phyloP scores from a whole-genome alignment of 306 rosid species.

The barrel medic (Medicago truncatula) region MtrunA17r5.0-ANR NC_053046.1:42953001-42953500 shows the following conservation, averaged over 20 bases:
- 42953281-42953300: background rate
- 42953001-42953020: slow-evolving; percentile 38
- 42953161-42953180: slow-evolving; percentile 59
- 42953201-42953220: slow-evolving; percentile 81
- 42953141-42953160: background rate
- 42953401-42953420: background rate
- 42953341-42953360: background rate
- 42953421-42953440: background rate
- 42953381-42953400: background rate
- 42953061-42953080: background rate
- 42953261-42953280: slow-evolving; percentile 14
- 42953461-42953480: background rate
- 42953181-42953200: slow-evolving; percentile 83
- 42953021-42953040: slow-evolving; percentile 32
- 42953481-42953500: background rate
- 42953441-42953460: too few relatives aligned
- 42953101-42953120: slow-evolving; percentile 42
- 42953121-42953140: too few relatives aligned
- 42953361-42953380: background rate
- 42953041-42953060: slow-evolving; percentile 32
- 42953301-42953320: background rate
- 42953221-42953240: slow-evolving; percentile 75
- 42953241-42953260: slow-evolving; percentile 59
- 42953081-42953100: slow-evolving; percentile 38
- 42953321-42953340: background rate